Evolutionary conservation across 1,284 basidiomycete species (phyloP).

Genomic region (Cutaneotrichosporon curvatum): DNA sequence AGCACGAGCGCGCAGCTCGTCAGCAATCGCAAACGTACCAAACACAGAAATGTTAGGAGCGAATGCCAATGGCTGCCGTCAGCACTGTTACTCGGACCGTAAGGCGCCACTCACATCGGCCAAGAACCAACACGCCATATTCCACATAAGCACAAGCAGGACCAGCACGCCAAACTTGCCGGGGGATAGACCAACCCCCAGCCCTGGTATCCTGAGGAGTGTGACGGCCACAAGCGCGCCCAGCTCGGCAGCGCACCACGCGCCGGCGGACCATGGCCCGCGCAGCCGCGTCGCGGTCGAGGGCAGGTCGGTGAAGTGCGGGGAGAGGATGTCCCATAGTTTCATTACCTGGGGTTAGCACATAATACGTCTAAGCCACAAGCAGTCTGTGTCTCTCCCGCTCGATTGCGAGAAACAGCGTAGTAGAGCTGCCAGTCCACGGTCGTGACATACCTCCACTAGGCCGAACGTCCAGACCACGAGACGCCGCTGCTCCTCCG

Average conservation of each 20-base stretch:
- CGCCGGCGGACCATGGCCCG: slow-evolving; percentile 22
- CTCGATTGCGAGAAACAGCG: neutral
- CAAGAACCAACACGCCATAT: slow-evolving; percentile 33
- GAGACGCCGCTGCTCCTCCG: slow-evolving; percentile 38
- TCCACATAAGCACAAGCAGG: slow-evolving; percentile 17
- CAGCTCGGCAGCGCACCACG: slow-evolving; percentile 31
- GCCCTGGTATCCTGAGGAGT: slow-evolving; percentile 33
- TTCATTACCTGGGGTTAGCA: slow-evolving; percentile 29
- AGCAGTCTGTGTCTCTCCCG: no score
- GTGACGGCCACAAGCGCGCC: slow-evolving; percentile 19
- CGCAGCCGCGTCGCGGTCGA: slow-evolving; percentile 32
- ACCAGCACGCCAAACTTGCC: slow-evolving; percentile 19
- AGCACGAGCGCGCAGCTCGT: no score
- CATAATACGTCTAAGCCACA: neutral
- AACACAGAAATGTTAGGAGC: slow-evolving; percentile 29
- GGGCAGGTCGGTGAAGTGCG: slow-evolving; percentile 29
- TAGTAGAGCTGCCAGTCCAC: neutral
- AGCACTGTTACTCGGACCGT: neutral
- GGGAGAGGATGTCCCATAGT: slow-evolving; percentile 40
- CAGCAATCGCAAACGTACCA: slow-evolving; percentile 12
- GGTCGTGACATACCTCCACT: slow-evolving; percentile 26
- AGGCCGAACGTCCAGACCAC: slow-evolving; percentile 34
- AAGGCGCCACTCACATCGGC: slow-evolving; percentile 21
- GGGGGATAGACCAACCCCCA: slow-evolving; percentile 29
- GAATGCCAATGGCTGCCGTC: slow-evolving; percentile 12